A percentile compares a stretch with the other conserved stretches of the same genome.
These are phyloP conservation scores for Mucor piriformis DNA, from an alignment of 371 early-diverging fungal species.

Conservation along the genomic window DNA sequence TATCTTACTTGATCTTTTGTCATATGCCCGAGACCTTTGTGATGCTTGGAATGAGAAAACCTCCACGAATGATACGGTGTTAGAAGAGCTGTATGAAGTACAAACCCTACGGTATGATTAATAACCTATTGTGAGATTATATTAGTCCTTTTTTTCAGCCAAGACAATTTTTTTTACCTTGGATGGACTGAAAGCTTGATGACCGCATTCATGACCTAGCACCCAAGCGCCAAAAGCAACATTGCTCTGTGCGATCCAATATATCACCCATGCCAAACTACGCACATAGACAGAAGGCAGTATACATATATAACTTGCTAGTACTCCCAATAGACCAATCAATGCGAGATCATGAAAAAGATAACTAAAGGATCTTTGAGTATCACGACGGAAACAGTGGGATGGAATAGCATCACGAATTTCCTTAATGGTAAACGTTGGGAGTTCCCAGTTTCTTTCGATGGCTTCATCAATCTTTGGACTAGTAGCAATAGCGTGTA, in stretches of 20 bases:
- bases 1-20: constrained; percentile 70
- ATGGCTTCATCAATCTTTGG: constrained; percentile 24
- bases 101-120: constrained; percentile 80
- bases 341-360: constrained; percentile 69
- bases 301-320: constrained; percentile 71
- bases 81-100: constrained; percentile 80
- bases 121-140: no score
- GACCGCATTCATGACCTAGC: constrained; percentile 87
- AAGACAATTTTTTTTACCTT: no score
- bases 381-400: constrained; percentile 82
- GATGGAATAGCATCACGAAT: constrained; percentile 83
- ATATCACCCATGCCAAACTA: constrained; percentile 68
- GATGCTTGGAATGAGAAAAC: constrained; percentile 79
- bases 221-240: constrained; percentile 89
- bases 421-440: constrained; percentile 84
- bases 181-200: constrained; percentile 80
- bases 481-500: not conserved
- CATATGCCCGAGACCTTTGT: constrained; percentile 82
- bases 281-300: constrained; percentile 48
- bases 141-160: no score
- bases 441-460: constrained; percentile 60
- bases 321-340: constrained; percentile 57
- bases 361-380: constrained; percentile 70
- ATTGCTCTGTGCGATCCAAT: constrained; percentile 81
- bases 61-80: constrained; percentile 85